Evolutionary conservation across 768 basidiomycete species (phyloP), one percentile per base, ranked within the genome.

Genomic region (Gloeopeniophorella convolvens): DNA sequence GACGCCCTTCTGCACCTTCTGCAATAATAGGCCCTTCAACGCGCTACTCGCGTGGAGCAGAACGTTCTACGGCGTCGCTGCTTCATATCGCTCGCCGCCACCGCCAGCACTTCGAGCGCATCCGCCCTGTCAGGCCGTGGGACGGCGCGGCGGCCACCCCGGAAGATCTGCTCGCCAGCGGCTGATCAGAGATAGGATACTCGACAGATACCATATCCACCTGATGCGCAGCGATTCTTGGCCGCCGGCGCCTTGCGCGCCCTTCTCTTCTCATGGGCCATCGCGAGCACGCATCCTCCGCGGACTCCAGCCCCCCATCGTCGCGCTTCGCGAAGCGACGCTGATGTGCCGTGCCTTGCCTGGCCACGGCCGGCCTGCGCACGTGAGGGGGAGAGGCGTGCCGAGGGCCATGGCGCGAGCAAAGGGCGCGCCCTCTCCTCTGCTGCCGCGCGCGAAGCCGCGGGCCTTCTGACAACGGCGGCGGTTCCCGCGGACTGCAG

Each of bases 141-240:
- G 41, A n/a, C 27, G 44, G 39, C 16, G 20, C 33, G 33, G 42
- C 36, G 46, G 52, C 23, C 46, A 45, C 34, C 35, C 48, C 52
- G 52, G 52, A 23, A 28, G 52, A 54, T 54, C 48, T 54, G 35
- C 52, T 48, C 39, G 32, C 52, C 42, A 54, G 46, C 46, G 52
- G 16, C 45, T 32, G 24, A 20, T 43, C 41, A 24, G 43, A 35
- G 45, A 31, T 18, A 54, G 30, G 45, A 31, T 18, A 54, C 48
- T 54, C 47, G 47, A 54, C 52, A 33, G 45, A 18, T 21, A 31
- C 47, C 43, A 34, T 48, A 31, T 33, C 28, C 51, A 34, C 20
- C 36, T 52, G n/a, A n/a, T n/a, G n/a, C n/a, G n/a, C 34, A 42
- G 40, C 47, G 43, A 47, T 42, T 31, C 46, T 48, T 23, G 52